Percentiles rank a stretch among this genome's conserved stretches.
Conservation (phyloP, 2,329 filamentous ascomycete genomes). For the Trichoderma simmonsii region DNA sequence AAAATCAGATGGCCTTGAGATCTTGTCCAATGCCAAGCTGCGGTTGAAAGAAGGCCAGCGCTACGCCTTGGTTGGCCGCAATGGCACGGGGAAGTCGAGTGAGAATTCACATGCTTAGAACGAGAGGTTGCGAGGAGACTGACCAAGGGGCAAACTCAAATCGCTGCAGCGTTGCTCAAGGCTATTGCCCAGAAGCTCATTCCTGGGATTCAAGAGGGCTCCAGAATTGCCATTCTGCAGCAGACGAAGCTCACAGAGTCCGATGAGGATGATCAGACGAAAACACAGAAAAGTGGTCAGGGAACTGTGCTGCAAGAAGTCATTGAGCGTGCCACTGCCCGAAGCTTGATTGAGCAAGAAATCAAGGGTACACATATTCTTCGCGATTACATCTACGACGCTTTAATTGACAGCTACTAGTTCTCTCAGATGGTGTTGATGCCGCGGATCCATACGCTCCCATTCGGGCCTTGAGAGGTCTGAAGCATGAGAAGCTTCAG, state of each 20-base stretch:
- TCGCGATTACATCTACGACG: neutral
- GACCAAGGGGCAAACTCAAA: neutral
- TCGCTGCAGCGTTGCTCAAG: conserved; percentile 58
- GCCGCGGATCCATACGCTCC: conserved; percentile 53
- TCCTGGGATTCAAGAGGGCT: conserved; percentile 67
- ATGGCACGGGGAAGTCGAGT: conserved; percentile 83
- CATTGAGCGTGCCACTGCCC: conserved; percentile 57
- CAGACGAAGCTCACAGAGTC: conserved; percentile 50
- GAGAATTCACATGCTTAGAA: conserved; percentile 26
- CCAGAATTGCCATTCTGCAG: conserved; percentile 65
- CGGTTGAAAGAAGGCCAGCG: conserved; percentile 68
- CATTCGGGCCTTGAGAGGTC: conserved; percentile 56
- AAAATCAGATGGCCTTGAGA: conserved; percentile 54
- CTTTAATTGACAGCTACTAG: conserved; percentile 31
- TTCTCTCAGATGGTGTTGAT: conserved; percentile 60
- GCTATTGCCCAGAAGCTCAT: conserved; percentile 77
- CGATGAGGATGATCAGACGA: conserved; percentile 30
- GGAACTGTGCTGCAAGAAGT: conserved; percentile 63
- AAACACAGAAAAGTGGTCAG: conserved; percentile 19
- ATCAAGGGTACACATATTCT: conserved; percentile 48
- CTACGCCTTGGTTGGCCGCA: conserved; percentile 76
- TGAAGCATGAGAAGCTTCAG: conserved; percentile 61
- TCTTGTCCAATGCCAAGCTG: conserved; percentile 67
- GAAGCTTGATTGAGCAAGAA: conserved; percentile 57
- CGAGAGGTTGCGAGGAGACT: neutral